Conservation (phyloP, 169 alveolate species). For the Cryptosporidium canis region DNA sequence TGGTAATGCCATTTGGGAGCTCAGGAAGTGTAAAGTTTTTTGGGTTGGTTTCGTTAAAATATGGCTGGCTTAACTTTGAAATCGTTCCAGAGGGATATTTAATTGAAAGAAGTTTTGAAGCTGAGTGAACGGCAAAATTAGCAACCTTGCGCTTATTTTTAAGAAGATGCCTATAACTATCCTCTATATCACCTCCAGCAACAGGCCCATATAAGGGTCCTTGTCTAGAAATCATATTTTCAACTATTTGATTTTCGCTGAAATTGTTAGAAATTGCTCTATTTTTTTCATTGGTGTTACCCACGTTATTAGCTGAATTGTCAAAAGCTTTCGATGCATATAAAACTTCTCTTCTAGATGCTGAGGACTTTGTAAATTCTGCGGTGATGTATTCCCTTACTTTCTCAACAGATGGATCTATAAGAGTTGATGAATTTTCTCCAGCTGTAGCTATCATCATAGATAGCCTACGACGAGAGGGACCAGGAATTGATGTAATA, state of each 20-base stretch:
- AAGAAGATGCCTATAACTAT: constrained; percentile 17
- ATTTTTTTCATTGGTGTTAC: not conserved
- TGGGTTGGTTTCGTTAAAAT: constrained; percentile 20
- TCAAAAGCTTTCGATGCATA: constrained; percentile 53
- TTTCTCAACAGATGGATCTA: constrained; percentile 62
- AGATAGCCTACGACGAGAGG: constrained; percentile 73
- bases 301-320: not conserved
- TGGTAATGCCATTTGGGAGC: constrained; percentile 4
- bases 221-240: constrained; percentile 20
- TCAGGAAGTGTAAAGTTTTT: constrained; percentile 40
- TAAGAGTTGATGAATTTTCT: constrained; percentile 51
- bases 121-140: constrained; percentile 34
- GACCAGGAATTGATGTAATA: constrained; percentile 47
- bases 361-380: constrained; percentile 68
- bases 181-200: constrained; percentile 8
- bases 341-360: constrained; percentile 61
- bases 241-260: not conserved
- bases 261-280: not conserved
- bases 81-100: constrained; percentile 50
- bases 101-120: constrained; percentile 31
- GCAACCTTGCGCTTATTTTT: constrained; percentile 64
- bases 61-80: not conserved
- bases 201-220: constrained; percentile 20
- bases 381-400: constrained; percentile 69
- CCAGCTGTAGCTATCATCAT: constrained; percentile 73